phyloP scores from a whole-genome alignment of 2,329 filamentous ascomycete genomes.

The Podosphaera leucotricha region DNA sequence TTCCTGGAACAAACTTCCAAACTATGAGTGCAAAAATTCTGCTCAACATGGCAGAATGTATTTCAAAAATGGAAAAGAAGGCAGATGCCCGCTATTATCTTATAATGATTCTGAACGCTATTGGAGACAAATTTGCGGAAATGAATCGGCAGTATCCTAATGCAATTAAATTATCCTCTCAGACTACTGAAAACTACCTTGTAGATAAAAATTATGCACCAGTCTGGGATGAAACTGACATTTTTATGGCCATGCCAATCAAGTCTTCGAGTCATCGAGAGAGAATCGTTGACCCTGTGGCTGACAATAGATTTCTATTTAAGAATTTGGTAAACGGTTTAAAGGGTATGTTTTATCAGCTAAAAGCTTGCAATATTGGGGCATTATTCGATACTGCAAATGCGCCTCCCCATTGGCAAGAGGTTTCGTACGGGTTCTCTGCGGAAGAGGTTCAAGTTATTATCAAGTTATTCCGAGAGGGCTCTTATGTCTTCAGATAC shows the following conservation, averaged over 20 bases:
- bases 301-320: slow-evolving; percentile 95
- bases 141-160: slow-evolving; percentile 97
- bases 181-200: slow-evolving; percentile 67
- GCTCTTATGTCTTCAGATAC: slow-evolving; percentile 88
- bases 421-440: slow-evolving; percentile 88
- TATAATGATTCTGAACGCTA: slow-evolving; percentile 92
- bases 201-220: slow-evolving; percentile 60
- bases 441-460: slow-evolving; percentile 94
- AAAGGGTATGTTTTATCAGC: slow-evolving; percentile 88
- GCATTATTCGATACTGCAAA: slow-evolving; percentile 50
- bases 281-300: slow-evolving; percentile 67
- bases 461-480: slow-evolving; percentile 91
- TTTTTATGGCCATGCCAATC: slow-evolving; percentile 89
- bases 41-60: slow-evolving; percentile 95
- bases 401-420: slow-evolving; percentile 75
- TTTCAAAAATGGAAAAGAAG: slow-evolving; percentile 82
- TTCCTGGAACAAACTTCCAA: slow-evolving; percentile 94
- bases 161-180: slow-evolving; percentile 68
- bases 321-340: slow-evolving; percentile 87
- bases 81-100: slow-evolving; percentile 84
- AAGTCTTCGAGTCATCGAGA: slow-evolving; percentile 84
- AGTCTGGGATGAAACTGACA: slow-evolving; percentile 96
- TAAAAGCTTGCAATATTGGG: slow-evolving; percentile 68
- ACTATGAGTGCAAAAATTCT: slow-evolving; percentile 97
- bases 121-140: slow-evolving; percentile 89